These are phyloP conservation scores for Pythium grandisporangium DNA, from an alignment of 352 stramenopile species.

Conservation along the genomic window DNA sequence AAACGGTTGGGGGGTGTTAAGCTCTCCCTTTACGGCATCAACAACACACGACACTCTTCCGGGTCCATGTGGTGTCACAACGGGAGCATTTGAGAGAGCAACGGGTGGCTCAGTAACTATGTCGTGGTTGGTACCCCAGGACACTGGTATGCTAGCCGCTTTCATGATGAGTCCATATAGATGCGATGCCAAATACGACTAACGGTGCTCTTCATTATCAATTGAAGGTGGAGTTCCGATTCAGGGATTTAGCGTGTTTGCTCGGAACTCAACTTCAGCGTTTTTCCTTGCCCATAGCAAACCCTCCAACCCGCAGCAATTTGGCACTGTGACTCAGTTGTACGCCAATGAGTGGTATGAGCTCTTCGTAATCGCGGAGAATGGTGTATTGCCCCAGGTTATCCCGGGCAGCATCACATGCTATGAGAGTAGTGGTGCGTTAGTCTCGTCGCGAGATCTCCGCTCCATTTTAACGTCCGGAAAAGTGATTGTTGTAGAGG, in stretches of 20 bases:
- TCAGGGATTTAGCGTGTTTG: slow-evolving; percentile 26
- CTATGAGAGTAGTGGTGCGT: slow-evolving; percentile 11
- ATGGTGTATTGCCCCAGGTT: too few species aligned
- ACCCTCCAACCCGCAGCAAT: slow-evolving; percentile 2
- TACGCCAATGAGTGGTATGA: slow-evolving; percentile 32
- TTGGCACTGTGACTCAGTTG: slow-evolving; percentile 13
- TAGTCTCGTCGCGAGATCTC: slow-evolving; percentile 31
- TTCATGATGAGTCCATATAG: too few species aligned
- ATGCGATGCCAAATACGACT: too few species aligned
- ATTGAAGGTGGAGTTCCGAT: slow-evolving; percentile 29
- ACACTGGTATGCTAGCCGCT: slow-evolving; percentile 36
- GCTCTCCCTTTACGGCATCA: slow-evolving; percentile 16
- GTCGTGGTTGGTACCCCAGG: slow-evolving; percentile 30
- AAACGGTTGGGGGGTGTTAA: slow-evolving; percentile 35
- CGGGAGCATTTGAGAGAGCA: background rate
- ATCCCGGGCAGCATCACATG: too few species aligned
- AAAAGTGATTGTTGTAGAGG: slow-evolving; percentile 17
- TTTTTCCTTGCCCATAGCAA: slow-evolving; percentile 20
- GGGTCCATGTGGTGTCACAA: slow-evolving; percentile 10
- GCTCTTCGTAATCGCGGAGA: slow-evolving; percentile 41
- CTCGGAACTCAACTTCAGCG: slow-evolving; percentile 9
- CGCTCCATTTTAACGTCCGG: slow-evolving; percentile 17
- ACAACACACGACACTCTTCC: slow-evolving; percentile 23
- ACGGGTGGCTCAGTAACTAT: slow-evolving; percentile 52
- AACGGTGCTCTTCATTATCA: too few species aligned